Percentiles rank a stretch among this genome's conserved stretches.
Conservation (phyloP, 2,329 filamentous ascomycete species). For the Aspergillus uvarum region DNA sequence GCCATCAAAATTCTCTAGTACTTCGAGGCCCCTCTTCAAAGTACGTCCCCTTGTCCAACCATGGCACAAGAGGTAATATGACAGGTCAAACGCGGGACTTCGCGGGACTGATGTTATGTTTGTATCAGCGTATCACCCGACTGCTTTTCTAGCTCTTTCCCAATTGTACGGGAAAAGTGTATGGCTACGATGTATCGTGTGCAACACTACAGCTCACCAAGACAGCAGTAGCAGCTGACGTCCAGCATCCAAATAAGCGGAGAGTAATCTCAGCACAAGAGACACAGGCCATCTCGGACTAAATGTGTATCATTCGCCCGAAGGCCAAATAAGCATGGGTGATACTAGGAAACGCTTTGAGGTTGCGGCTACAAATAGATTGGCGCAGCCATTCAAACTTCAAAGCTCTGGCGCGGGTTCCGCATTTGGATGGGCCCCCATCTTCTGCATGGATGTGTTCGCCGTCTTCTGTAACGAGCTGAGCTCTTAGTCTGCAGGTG, state of each 20-base stretch:
- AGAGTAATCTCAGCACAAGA: neutral
- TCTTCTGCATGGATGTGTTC: neutral
- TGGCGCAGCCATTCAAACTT: neutral
- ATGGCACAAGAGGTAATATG: neutral
- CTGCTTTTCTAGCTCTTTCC: neutral
- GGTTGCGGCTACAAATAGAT: neutral
- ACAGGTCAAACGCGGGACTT: neutral
- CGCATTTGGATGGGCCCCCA: neutral
- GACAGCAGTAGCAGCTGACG: neutral
- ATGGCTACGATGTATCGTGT: neutral
- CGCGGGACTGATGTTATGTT: neutral
- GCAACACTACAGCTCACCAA: neutral
- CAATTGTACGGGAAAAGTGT: neutral
- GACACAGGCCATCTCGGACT: neutral
- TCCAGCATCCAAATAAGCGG: neutral
- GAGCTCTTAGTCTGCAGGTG: neutral
- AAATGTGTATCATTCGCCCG: neutral
- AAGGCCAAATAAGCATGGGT: neutral
- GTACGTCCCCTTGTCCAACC: neutral
- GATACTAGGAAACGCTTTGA: neutral
- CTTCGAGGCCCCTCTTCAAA: neutral
- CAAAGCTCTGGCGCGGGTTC: conserved; percentile 2
- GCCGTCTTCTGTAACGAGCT: neutral
- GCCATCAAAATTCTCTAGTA: neutral
- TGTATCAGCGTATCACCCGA: neutral